phyloP scores from a whole-genome alignment of 495 filamentous ascomycete genomes.

The Rhypophila decipiens region DNA sequence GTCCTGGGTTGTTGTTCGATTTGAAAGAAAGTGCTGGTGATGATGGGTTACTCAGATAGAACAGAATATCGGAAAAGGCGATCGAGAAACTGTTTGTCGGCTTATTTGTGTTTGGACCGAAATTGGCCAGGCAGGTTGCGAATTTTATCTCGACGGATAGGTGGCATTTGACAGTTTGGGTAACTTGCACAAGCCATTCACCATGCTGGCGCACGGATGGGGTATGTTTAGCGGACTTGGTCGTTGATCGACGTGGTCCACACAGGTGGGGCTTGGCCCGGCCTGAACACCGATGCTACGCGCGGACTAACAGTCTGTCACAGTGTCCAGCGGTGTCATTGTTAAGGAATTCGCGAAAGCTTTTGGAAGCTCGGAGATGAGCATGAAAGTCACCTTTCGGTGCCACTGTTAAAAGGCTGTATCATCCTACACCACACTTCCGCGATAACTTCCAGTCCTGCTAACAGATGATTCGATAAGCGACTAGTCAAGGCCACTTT shows the following conservation, averaged over 20 bases:
- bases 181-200: neutral
- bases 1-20: neutral
- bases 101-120: neutral
- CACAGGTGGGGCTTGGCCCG: too few relatives aligned
- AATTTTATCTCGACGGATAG: neutral
- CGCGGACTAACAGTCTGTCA: too few relatives aligned
- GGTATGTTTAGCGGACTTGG: neutral
- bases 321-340: too few relatives aligned
- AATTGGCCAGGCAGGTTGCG: neutral
- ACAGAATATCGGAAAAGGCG: neutral
- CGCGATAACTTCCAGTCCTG: too few relatives aligned
- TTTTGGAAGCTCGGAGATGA: too few relatives aligned
- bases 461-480: too few relatives aligned
- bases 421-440: too few relatives aligned
- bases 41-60: neutral
- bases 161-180: constrained; percentile 2
- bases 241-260: neutral
- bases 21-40: neutral
- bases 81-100: neutral
- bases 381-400: too few relatives aligned
- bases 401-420: too few relatives aligned
- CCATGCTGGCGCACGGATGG: neutral
- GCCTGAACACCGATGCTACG: too few relatives aligned
- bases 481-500: too few relatives aligned
- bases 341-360: too few relatives aligned